phyloP scores from a whole-genome alignment of 1,284 basidiomycete species.

The Cystobasidiaceae sp. region DNA sequence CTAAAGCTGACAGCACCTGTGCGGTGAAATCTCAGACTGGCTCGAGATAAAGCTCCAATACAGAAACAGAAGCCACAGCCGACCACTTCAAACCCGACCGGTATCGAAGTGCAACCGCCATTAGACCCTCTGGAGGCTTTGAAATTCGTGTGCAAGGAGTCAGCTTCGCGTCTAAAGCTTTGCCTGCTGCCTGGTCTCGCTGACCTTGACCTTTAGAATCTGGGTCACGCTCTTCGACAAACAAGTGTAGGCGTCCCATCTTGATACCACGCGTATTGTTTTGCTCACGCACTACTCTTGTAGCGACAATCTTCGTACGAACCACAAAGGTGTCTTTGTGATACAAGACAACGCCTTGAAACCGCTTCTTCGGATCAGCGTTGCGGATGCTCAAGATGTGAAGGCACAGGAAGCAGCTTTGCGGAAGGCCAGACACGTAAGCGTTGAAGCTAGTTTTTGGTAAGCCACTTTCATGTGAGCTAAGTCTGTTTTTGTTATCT shows the following conservation, averaged over 20 bases:
- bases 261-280: background rate
- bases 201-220: constrained; percentile 16
- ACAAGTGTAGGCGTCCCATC: constrained; percentile 32
- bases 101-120: background rate
- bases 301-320: constrained; percentile 43
- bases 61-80: constrained; percentile 4
- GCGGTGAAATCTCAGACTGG: background rate
- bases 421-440: constrained; percentile 12
- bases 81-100: background rate
- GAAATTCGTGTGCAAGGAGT: constrained; percentile 44
- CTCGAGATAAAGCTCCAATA: constrained; percentile 23
- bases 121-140: constrained; percentile 39
- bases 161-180: background rate
- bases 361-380: constrained; percentile 27
- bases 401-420: background rate
- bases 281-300: background rate
- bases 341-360: constrained; percentile 36
- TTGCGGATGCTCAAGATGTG: constrained; percentile 6
- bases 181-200: background rate
- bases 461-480: background rate
- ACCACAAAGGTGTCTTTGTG: constrained; percentile 42
- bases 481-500: background rate
- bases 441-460: background rate
- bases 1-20: background rate
- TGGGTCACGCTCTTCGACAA: constrained; percentile 41